Conservation (phyloP, 257 asterid species). For the Solanum chiquidenum region DNA sequence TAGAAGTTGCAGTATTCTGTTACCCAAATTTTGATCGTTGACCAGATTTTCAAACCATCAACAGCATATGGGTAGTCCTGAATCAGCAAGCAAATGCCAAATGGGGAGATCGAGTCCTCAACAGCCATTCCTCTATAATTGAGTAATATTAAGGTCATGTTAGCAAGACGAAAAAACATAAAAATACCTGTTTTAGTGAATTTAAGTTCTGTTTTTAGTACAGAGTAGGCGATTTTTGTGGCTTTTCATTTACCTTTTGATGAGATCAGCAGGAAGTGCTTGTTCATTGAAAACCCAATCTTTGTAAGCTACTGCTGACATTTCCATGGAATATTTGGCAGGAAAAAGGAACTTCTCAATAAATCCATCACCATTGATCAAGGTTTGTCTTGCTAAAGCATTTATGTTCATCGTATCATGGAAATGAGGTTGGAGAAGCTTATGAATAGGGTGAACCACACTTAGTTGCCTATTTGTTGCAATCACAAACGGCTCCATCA, state of each 20-base stretch:
- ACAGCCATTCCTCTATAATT: conserved; percentile 49
- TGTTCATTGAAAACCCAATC: conserved; percentile 48
- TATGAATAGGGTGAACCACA: conserved; percentile 49
- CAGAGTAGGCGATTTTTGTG: background rate
- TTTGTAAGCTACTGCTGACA: conserved; percentile 36
- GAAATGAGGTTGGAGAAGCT: conserved; percentile 58
- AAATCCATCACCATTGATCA: conserved; percentile 53
- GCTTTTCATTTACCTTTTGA: conserved; percentile 38
- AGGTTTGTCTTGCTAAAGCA: conserved; percentile 43
- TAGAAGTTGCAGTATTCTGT: conserved; percentile 49
- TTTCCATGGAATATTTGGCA: conserved; percentile 41
- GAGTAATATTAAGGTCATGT: background rate
- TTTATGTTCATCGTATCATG: conserved; percentile 65
- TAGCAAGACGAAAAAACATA: background rate
- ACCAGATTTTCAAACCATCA: conserved; percentile 75
- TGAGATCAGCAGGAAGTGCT: conserved; percentile 54
- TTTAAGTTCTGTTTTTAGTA: background rate
- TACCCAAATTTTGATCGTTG: conserved; percentile 67
- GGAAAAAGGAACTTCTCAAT: conserved; percentile 48
- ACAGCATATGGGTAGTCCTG: conserved; percentile 78
- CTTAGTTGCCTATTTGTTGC: conserved; percentile 55
- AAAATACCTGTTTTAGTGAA: no score
- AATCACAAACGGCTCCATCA: conserved; percentile 54
- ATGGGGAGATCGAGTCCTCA: conserved; percentile 36
- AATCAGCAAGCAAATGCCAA: conserved; percentile 51